A percentile compares a stretch with the other conserved stretches of the same genome.
Evolutionary conservation across 345 rosid genomes (phyloP).

Genomic region (Lenwebbia sp.): DNA sequence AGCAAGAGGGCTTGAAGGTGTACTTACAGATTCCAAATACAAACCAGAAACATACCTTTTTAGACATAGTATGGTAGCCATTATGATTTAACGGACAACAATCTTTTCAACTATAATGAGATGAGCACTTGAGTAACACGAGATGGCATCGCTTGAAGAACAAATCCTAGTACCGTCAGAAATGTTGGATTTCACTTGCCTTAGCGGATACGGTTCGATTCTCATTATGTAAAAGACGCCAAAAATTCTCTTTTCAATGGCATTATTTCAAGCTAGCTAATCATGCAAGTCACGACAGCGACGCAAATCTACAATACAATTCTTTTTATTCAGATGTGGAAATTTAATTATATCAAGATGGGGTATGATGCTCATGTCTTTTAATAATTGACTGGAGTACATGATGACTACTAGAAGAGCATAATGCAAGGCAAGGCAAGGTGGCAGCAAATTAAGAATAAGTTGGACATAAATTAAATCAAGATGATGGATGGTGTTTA

Average conservation of each 20-base stretch:
- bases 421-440: neutral
- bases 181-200: neutral
- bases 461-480: neutral
- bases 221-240: neutral
- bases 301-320: neutral
- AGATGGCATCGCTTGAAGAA: accelerated
- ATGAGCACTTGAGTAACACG: neutral
- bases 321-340: neutral
- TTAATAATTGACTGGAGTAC: neutral
- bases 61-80: neutral
- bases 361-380: neutral
- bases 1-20: too few species aligned
- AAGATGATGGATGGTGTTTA: neutral
- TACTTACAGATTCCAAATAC: too few species aligned
- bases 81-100: neutral
- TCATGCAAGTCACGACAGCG: neutral
- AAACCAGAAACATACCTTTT: too few species aligned
- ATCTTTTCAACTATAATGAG: neutral
- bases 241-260: neutral
- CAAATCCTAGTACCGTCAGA: neutral
- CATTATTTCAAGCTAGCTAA: neutral
- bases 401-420: neutral
- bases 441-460: neutral
- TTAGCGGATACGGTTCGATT: accelerated
- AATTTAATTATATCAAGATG: neutral